Evolutionary conservation across 2,329 filamentous ascomycete species (phyloP).

Genomic region (Sclerotiophoma versabilis): DNA sequence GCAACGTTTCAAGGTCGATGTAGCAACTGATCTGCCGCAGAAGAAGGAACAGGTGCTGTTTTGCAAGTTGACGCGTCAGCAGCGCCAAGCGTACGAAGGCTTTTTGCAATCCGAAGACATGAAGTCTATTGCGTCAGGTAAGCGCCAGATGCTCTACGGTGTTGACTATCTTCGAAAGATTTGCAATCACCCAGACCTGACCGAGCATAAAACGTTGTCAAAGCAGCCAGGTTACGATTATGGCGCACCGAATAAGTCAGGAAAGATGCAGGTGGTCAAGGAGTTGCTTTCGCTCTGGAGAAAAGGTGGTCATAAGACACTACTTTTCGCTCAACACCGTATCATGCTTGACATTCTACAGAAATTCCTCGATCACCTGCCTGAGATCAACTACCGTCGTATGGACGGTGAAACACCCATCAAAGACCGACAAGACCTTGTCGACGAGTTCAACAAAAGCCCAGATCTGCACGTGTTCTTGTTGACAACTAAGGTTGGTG

Average conservation of each 20-base stretch:
- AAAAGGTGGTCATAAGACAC: conserved; percentile 87
- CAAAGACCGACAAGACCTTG: conserved; percentile 84
- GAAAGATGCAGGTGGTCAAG: conserved; percentile 95
- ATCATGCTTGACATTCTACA: conserved; percentile 97
- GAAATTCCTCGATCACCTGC: conserved; percentile 73
- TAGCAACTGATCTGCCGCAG: conserved; percentile 89
- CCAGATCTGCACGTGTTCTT: conserved; percentile 85
- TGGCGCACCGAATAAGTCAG: conserved; percentile 79
- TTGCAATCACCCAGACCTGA: conserved; percentile 94
- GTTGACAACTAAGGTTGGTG: conserved; percentile 93
- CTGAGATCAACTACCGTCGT: conserved; percentile 77
- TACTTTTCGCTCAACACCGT: conserved; percentile 90
- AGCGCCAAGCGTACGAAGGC: conserved; percentile 79
- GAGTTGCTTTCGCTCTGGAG: conserved; percentile 89
- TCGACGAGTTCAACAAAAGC: conserved; percentile 90
- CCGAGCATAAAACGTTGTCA: conserved; percentile 69
- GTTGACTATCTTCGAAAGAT: conserved; percentile 95
- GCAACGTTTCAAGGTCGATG: conserved; percentile 91
- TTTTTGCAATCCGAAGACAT: conserved; percentile 87
- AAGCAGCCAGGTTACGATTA: conserved; percentile 74
- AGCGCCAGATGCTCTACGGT: conserved; percentile 82
- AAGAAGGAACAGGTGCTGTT: conserved; percentile 97
- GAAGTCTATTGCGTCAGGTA: conserved; percentile 77
- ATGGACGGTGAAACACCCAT: conserved; percentile 96
- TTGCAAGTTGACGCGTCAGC: conserved; percentile 84